These are phyloP conservation scores for Elsinoe necatrix DNA, from an alignment of 2,329 filamentous ascomycete genomes.

Conservation along the genomic window DNA sequence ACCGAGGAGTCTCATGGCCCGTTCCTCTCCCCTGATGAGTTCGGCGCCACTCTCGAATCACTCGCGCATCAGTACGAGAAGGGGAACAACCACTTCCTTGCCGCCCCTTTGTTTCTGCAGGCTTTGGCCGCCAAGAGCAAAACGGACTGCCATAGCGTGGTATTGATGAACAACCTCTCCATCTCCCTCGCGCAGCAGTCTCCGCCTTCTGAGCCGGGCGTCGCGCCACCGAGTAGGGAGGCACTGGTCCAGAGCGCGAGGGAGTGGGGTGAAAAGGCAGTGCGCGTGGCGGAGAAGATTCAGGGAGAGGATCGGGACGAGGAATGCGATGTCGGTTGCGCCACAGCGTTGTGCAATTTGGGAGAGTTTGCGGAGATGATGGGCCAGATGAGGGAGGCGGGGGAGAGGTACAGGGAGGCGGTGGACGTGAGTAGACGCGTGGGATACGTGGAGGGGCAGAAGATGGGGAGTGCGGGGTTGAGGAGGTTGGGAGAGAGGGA, in stretches of 20 bases:
- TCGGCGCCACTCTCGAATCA: constrained; percentile 67
- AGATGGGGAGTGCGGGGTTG: constrained; percentile 35
- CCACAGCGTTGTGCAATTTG: constrained; percentile 75
- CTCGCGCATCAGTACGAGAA: constrained; percentile 69
- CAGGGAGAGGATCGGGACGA: constrained; percentile 57
- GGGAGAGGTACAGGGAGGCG: constrained; percentile 60
- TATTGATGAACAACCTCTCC: constrained; percentile 80
- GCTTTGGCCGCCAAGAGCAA: constrained; percentile 61
- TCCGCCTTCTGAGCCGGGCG: constrained; percentile 29
- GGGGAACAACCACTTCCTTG: constrained; percentile 67
- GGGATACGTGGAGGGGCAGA: constrained; percentile 39
- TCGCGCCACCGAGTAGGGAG: constrained; percentile 38
- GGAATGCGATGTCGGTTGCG: constrained; percentile 78
- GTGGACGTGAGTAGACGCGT: constrained; percentile 47
- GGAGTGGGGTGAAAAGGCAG: constrained; percentile 71
- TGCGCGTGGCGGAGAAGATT: constrained; percentile 58
- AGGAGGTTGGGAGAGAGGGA: constrained; percentile 26
- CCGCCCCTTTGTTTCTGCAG: constrained; percentile 78
- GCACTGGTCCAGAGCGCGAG: constrained; percentile 60
- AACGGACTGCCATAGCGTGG: constrained; percentile 64
- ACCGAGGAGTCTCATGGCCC: constrained; percentile 57
- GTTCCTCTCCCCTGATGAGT: constrained; percentile 63
- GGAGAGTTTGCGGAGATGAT: constrained; percentile 74
- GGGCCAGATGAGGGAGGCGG: constrained; percentile 57
- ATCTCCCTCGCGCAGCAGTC: constrained; percentile 62